These are phyloP conservation scores for Triangularia verruculosa DNA, from an alignment of 2,329 filamentous ascomycete genomes.

Conservation along the genomic window DNA sequence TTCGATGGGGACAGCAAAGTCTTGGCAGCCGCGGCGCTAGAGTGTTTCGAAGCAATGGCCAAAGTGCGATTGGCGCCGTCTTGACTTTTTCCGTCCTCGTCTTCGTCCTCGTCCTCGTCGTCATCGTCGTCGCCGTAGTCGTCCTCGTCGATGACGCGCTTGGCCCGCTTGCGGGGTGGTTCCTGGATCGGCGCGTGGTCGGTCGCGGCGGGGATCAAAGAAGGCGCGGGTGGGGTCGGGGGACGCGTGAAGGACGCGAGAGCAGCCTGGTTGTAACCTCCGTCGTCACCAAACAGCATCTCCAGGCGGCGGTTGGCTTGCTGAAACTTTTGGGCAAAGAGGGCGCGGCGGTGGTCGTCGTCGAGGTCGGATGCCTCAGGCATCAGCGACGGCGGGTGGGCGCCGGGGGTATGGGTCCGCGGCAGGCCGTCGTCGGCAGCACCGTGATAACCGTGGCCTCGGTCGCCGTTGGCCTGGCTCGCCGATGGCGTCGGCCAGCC, in stretches of 20 bases:
- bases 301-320: slow-evolving; percentile 74
- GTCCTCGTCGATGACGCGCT: slow-evolving; percentile 76
- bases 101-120: slow-evolving; percentile 65
- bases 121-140: slow-evolving; percentile 83
- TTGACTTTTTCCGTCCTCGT: slow-evolving; percentile 45
- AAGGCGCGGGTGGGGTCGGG: slow-evolving; percentile 35
- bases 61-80: slow-evolving; percentile 40
- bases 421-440: slow-evolving; percentile 58
- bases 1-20: slow-evolving; percentile 66
- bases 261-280: slow-evolving; percentile 49
- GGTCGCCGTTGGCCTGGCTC: slow-evolving; percentile 45
- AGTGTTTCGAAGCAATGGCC: slow-evolving; percentile 46
- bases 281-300: slow-evolving; percentile 64
- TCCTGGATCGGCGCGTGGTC: slow-evolving; percentile 58
- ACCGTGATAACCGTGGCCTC: slow-evolving; percentile 38
- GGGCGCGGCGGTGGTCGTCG: slow-evolving; percentile 68
- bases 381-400: slow-evolving; percentile 46
- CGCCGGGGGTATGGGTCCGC: slow-evolving; percentile 51
- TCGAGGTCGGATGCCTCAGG: slow-evolving; percentile 63
- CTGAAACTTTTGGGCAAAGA: slow-evolving; percentile 76
- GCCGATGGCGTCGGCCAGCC: slow-evolving; percentile 60
- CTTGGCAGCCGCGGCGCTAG: slow-evolving; percentile 51
- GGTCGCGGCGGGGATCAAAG: slow-evolving; percentile 53
- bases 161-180: slow-evolving; percentile 68
- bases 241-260: slow-evolving; percentile 53